Evolutionary conservation across 2,329 filamentous ascomycete genomes (phyloP), one percentile per base, ranked within the genome.

Genomic region (Phaeophleospora eucalypticola): DNA sequence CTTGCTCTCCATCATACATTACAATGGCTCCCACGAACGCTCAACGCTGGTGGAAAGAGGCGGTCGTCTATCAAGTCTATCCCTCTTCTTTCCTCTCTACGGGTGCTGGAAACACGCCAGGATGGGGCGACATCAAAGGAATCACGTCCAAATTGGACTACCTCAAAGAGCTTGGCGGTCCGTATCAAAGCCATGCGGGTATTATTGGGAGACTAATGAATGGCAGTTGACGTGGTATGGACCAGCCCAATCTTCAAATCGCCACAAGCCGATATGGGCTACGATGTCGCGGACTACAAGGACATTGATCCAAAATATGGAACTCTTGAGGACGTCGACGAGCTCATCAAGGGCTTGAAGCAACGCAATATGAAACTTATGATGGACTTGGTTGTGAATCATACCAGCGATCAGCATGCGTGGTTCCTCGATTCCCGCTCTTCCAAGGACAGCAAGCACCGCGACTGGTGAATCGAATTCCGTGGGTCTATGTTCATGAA

Each of bases 91-190:
- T 82, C 68, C 71, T 75, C 38, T 78, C 80, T 57, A 76, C 76
- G 20, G 75, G 79, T 33, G 69, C 70, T n/a, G 78, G 80, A 36
- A 53, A 48, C 16, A 48, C 42, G 20, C 58, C 62, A 48, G 83
- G 83, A 33, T 78, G 81, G 69, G 83, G 83, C 2, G 82, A 86
- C 57, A 74, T 86, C 27, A 76, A 75, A 1, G 83, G 82, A 10
- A 79, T 86, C 43, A 79, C 82, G 10, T 79, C 78, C 8, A 76
- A 83, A 59, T 66, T 86, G 1, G 80, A 84, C 60, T 83, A 86
- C 58, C 71, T 86, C 40, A 72, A 78, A 42, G 70, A 78, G 2
- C 70, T 86, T 0, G 83, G 82, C 1, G 51, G 51, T 51, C n/a
- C 24, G 24, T 12, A 29, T 29, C n/a, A n/a, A n/a, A n/a, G n/a